Evolutionary conservation across 1,284 basidiomycete genomes (phyloP), one percentile per base, ranked within the genome.

Genomic region (Irpex sp.): DNA sequence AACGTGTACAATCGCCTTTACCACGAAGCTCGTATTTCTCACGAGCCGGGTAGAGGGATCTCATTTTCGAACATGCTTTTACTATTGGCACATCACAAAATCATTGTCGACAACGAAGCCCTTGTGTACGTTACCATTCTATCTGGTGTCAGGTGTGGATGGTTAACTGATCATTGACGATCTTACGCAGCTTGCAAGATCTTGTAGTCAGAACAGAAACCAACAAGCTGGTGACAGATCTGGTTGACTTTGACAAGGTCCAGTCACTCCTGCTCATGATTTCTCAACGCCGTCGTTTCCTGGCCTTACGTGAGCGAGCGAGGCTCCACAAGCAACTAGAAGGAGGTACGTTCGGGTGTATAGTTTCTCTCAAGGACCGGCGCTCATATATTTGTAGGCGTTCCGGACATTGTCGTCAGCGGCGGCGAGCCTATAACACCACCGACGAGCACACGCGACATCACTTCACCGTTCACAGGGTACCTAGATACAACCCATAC

Each of bases 61-160:
- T 92, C 94, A 17, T 98, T 98, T 78, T 94, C 88, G 5, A 85
- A 90, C 52, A 97, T 98, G 94, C 83, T 98, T 11, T 73, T 93
- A 56, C 78, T 98, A 61, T 79, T 99, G 38, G 92, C 94, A 0
- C 96, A 97, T 73, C 89, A 98, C 77, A 97, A 94, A 75, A 79
- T 98, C 63, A 95, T 98, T 68, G 85, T 95, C 64, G 94, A 97
- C 73, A 86, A 86, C 37, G 89, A 94, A 58, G 94, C 94, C 9
- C 77, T 97, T n/a, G 83, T 88, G 94, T 96, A 72, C 73, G 91
- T 75, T 5, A 8, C 26, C 49, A 21, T 59, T 57, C 36, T 38
- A 8, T 34, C 21, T 40, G 7, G 48, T 34, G 15, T 17, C 52
- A 8, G 26, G 26, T 26, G 26, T 26, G 3, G 3, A 26, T 26